Conservation (phyloP, 768 basidiomycete species). For the Boletellus sp. region DNA sequence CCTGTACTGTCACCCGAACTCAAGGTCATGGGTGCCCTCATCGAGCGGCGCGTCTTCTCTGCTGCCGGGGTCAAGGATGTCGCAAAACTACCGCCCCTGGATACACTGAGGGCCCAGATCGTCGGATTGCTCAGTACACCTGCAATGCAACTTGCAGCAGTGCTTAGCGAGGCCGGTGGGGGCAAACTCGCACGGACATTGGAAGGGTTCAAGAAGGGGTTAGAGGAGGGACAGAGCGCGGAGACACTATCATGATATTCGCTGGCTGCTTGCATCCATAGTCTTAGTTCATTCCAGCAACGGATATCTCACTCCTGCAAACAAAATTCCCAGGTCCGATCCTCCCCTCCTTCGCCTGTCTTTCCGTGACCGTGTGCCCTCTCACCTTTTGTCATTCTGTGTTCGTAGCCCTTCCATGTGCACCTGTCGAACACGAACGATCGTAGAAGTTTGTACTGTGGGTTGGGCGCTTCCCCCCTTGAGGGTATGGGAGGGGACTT, state of each 20-base stretch:
- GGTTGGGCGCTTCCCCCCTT: slow-evolving; percentile 50
- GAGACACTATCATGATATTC: slow-evolving; percentile 20
- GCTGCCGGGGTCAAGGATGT: slow-evolving; percentile 57
- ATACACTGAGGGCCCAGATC: slow-evolving; percentile 75
- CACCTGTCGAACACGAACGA: slow-evolving; percentile 76
- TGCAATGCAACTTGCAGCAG: slow-evolving; percentile 66
- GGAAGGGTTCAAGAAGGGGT: slow-evolving; percentile 66
- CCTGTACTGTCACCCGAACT: slow-evolving; percentile 61
- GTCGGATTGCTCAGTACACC: slow-evolving; percentile 80
- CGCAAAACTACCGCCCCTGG: slow-evolving; percentile 72
- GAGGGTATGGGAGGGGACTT: slow-evolving; percentile 63
- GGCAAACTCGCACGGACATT: slow-evolving; percentile 67
- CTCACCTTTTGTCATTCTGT: slow-evolving; percentile 92
- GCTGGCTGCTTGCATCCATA: slow-evolving; percentile 7
- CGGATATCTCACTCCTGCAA: slow-evolving; percentile 24
- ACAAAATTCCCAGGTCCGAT: slow-evolving; percentile 90
- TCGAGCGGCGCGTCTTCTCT: slow-evolving; percentile 72
- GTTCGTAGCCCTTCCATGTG: slow-evolving; percentile 82
- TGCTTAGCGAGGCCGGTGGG: slow-evolving; percentile 66
- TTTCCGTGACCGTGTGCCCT: slow-evolving; percentile 58
- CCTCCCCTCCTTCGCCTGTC: slow-evolving; percentile 72
- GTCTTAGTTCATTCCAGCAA: neutral
- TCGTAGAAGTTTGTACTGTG: slow-evolving; percentile 64
- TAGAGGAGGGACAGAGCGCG: slow-evolving; percentile 47
- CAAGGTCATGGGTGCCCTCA: slow-evolving; percentile 69